Evolutionary conservation across 306 rosid species (phyloP).

Genomic region (Canavalia ensiformis): DNA sequence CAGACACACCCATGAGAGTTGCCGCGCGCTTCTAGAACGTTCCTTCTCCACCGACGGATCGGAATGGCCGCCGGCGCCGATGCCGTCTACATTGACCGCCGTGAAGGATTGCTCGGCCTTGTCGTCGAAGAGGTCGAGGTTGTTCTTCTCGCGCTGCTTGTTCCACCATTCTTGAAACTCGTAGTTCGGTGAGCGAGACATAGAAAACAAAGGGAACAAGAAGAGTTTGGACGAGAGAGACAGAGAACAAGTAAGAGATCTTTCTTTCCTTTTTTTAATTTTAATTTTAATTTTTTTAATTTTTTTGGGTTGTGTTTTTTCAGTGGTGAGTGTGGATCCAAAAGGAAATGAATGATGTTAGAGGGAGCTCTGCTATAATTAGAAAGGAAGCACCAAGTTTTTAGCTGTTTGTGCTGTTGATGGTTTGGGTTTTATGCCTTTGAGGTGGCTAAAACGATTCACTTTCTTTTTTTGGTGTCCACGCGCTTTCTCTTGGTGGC

Average conservation of each 20-base stretch:
- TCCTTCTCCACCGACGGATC: conserved; percentile 70
- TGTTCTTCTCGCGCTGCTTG: conserved; percentile 71
- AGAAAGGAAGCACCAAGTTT: conserved; percentile 45
- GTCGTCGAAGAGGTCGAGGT: conserved; percentile 50
- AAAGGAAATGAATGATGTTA: background rate
- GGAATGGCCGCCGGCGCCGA: conserved; percentile 24
- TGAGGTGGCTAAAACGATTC: background rate
- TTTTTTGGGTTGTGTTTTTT: background rate
- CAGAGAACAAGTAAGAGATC: background rate
- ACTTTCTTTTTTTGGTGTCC: background rate
- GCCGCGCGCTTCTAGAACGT: conserved; percentile 81
- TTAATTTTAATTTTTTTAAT: background rate
- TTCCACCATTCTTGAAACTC: conserved; percentile 99
- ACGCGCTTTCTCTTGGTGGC: conserved; percentile 39
- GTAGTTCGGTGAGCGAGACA: conserved; percentile 83
- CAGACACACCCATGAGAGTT: conserved; percentile 79
- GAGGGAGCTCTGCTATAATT: conserved; percentile 36
- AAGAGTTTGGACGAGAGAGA: background rate
- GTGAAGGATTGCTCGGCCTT: conserved; percentile 49
- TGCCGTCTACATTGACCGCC: conserved; percentile 61
- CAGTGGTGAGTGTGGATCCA: conserved; percentile 45
- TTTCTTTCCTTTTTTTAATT: background rate
- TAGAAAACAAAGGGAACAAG: conserved; percentile 13
- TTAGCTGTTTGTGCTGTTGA: conserved; percentile 41
- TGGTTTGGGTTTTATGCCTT: background rate